Evolutionary conservation across 306 rosid species (phyloP), one percentile per base, ranked within the genome.

Genomic region (Quercus engelmannii): DNA sequence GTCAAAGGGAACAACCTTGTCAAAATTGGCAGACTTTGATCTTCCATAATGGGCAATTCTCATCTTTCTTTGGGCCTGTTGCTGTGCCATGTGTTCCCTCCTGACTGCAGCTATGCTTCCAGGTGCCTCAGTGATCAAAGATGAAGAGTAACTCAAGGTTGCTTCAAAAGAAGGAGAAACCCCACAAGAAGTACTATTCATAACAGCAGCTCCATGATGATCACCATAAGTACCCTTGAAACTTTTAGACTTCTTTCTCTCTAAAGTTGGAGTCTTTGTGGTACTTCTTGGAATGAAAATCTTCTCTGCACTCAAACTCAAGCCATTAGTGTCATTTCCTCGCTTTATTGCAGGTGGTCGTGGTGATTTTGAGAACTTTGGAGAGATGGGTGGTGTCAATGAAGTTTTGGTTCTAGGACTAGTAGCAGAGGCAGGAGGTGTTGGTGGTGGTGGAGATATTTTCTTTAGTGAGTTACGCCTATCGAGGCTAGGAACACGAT

Each of bases 61-160:
- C 94, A 93, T 88, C 80, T 96, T 96, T 51, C 98, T 91, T 52
- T 96, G 97, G 2, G 96, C 94, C 49, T 94, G 98, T 13, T 91
- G 94, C 46, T 89, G 90, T 28, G 98, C 98, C 88, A 94, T 74
- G 54, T 94, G 98, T 51, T 94, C 95, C 79, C 98, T 89, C 78
- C 98, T 94, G 75, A 78, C 97, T 26, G 94, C 97, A 57, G 98
- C 98, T 43, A 94, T 92, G 82, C 93, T 94, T n/a, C 98, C 98
- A 4, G 98, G 98, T 30, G 98, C 83, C 33, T 92, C 97, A 30
- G 92, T 92, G 79, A 95, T 92, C 85, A 92, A 64, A 61, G 97
- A 92, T 25, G 99, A 91, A 15, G 88, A 87, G 73, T 88, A 92
- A 69, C 91, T 89, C 84, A 92, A 76, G 1, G 97, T 83, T 5